Evolutionary conservation across 2,329 filamentous ascomycete species (phyloP), one percentile per base, ranked within the genome.

Genomic region (Pestalotiopsis sp.): DNA sequence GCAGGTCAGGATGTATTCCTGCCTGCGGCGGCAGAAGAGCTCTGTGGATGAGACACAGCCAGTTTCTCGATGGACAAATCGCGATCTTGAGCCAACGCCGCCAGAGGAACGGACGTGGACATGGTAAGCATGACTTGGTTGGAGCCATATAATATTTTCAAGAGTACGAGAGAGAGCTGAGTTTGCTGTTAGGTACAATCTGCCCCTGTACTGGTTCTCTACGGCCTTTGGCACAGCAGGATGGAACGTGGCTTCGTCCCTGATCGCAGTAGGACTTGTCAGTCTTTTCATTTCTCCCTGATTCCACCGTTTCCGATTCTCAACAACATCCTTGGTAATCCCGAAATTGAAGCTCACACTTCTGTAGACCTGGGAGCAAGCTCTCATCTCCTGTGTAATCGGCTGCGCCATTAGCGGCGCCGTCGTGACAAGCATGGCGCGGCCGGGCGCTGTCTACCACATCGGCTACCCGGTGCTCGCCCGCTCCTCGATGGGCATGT

Each of bases 401-500:
- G 75, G 75, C 36, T 73, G 73, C 0, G 69, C 72, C 25, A 25
- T 76, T 36, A 65, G 75, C 56, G 71, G 77, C 17, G 72, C 75
- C 9, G 67, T 67, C n/a, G 45, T 52, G 14, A 52, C 45, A 2
- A n/a, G 17, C 14, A 76, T 77, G 74, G 75, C 75, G 5, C 66
- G 74, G 17, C 1, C 45, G n/a, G 75, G 75, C 0, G 75, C 69
- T 3, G 73, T 69, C 70, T 77, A 76, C 17, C 75, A 77, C 60
- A 64, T 77, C 0, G 75, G 75, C 64, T 77, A 74, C 70, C 79
- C 81, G 13, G 77, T 83, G 12, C 77, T 81, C 36, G 79, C 77
- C 61, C 76, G 81, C 14, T 77, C 77, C 0, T 76, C 79, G 25
- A 81, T 80, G 78, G 81, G 81, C 17, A 81, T 81, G 73, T 83